Evolutionary conservation across 2,329 filamentous ascomycete genomes (phyloP).

Genomic region (Cryphonectria parasitica): DNA sequence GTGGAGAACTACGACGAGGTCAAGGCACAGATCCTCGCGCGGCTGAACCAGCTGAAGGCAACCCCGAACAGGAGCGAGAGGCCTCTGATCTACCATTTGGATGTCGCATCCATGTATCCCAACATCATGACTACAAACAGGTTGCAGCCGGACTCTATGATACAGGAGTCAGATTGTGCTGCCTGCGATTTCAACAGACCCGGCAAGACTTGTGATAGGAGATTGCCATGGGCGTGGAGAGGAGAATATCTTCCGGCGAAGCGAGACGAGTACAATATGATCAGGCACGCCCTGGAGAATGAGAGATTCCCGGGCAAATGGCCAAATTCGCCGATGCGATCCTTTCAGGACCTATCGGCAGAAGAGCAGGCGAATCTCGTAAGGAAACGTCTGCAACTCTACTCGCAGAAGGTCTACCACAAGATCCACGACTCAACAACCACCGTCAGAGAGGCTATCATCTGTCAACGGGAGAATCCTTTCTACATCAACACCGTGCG

Average conservation of each 20-base stretch:
- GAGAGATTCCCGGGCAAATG: slow-evolving; percentile 85
- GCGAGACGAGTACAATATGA: slow-evolving; percentile 99
- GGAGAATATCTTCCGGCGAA: slow-evolving; percentile 96
- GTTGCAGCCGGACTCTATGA: slow-evolving; percentile 98
- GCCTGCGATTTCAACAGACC: slow-evolving; percentile 98
- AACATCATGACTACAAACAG: slow-evolving; percentile 99
- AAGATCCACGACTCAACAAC: slow-evolving; percentile 96
- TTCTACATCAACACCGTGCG: slow-evolving; percentile 98
- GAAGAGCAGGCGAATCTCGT: slow-evolving; percentile 84
- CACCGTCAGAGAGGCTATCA: slow-evolving; percentile 92
- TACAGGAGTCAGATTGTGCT: slow-evolving; percentile 91
- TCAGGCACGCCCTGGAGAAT: slow-evolving; percentile 85
- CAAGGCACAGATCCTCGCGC: slow-evolving; percentile 77
- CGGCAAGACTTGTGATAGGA: slow-evolving; percentile 93
- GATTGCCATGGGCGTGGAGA: slow-evolving; percentile 97
- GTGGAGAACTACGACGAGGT: slow-evolving; percentile 83
- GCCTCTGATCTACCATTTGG: slow-evolving; percentile 95
- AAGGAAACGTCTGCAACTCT: slow-evolving; percentile 86
- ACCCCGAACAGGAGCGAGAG: slow-evolving; percentile 84
- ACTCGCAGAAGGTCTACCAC: slow-evolving; percentile 99
- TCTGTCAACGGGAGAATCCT: slow-evolving; percentile 96
- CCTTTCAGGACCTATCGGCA: slow-evolving; percentile 77
- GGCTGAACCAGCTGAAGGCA: slow-evolving; percentile 72
- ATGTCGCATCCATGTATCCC: slow-evolving; percentile 99
- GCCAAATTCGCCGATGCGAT: slow-evolving; percentile 69